Evolutionary conservation across 164 flowering plant genomes (phyloP).

Genomic region (Dillenia suffruticosa): DNA sequence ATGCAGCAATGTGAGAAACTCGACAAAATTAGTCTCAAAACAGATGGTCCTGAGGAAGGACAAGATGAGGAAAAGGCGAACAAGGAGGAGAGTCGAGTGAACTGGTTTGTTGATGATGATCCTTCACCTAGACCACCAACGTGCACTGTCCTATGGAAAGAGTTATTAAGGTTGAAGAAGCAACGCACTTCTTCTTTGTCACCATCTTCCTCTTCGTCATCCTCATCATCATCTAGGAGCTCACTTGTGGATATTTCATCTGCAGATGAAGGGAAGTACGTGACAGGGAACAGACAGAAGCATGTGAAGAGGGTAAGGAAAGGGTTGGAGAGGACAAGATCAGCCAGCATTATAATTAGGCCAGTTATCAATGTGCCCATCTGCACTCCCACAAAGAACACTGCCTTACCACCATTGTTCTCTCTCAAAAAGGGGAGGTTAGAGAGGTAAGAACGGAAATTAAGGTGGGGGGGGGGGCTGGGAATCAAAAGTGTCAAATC

Average conservation of each 20-base stretch:
- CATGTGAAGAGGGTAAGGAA: slow-evolving; percentile 62
- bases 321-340: slow-evolving; percentile 79
- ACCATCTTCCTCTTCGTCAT: slow-evolving; percentile 59
- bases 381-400: slow-evolving; percentile 46
- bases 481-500: too few relatives aligned
- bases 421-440: slow-evolving; percentile 50
- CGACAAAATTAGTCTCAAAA: slow-evolving; percentile 33
- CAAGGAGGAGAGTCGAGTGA: slow-evolving; percentile 30
- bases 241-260: slow-evolving; percentile 26
- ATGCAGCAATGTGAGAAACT: slow-evolving; percentile 53
- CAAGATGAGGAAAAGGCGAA: slow-evolving; percentile 8
- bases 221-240: slow-evolving; percentile 56
- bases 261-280: slow-evolving; percentile 25
- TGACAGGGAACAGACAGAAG: slow-evolving; percentile 36
- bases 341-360: slow-evolving; percentile 67
- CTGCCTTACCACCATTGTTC: slow-evolving; percentile 61
- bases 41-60: slow-evolving; percentile 17
- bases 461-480: neutral
- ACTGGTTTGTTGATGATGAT: slow-evolving; percentile 84
- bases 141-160: slow-evolving; percentile 95
- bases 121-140: slow-evolving; percentile 96
- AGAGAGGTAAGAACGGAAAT: slow-evolving; percentile 27
- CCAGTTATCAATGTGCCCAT: slow-evolving; percentile 80
- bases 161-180: slow-evolving; percentile 72
- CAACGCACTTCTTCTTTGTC: slow-evolving; percentile 42